phyloP scores from a whole-genome alignment of 2,329 filamentous ascomycete species.

The Aspergillus ruber region DNA sequence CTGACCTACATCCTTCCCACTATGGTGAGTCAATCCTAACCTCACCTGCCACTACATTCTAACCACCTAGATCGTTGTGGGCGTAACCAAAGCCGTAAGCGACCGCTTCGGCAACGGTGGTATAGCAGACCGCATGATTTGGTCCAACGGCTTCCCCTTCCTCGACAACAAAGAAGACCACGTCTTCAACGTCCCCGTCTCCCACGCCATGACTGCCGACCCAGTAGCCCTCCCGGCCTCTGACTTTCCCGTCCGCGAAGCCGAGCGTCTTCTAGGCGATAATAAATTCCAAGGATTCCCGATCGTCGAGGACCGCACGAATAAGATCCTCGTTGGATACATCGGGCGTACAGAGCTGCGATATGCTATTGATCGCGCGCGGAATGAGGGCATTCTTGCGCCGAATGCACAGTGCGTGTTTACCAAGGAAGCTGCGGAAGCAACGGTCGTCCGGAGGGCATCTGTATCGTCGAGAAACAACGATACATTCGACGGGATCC shows the following conservation, averaged over 20 bases:
- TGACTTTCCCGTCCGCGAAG: conserved; percentile 66
- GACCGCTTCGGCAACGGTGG: conserved; percentile 91
- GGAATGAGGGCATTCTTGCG: conserved; percentile 60
- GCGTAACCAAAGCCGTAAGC: conserved; percentile 87
- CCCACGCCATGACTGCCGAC: conserved; percentile 76
- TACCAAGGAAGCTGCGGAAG: conserved; percentile 44
- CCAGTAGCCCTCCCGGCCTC: conserved; percentile 67
- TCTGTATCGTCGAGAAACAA: conserved; percentile 21
- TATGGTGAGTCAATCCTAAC: conserved; percentile 53
- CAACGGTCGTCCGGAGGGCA: conserved; percentile 24
- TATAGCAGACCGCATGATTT: conserved; percentile 97
- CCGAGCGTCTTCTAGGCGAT: conserved; percentile 69
- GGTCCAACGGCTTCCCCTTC: conserved; percentile 96
- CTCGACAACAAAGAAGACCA: conserved; percentile 97
- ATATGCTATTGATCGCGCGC: conserved; percentile 79
- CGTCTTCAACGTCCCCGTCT: conserved; percentile 90
- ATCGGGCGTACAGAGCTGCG: conserved; percentile 86
- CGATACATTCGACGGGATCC: conserved; percentile 56
- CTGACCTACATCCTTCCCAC: conserved; percentile 94
- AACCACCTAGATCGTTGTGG: conserved; percentile 68
- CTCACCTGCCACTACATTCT: neutral
- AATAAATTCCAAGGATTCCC: conserved; percentile 90
- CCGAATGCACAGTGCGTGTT: conserved; percentile 70
- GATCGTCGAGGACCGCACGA: conserved; percentile 67
- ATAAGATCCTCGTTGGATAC: conserved; percentile 75